Percentiles rank a stretch among this genome's conserved stretches.
Evolutionary conservation across 2,329 filamentous ascomycete genomes (phyloP).

Genomic region (Proliferodiscus dingleyae): DNA sequence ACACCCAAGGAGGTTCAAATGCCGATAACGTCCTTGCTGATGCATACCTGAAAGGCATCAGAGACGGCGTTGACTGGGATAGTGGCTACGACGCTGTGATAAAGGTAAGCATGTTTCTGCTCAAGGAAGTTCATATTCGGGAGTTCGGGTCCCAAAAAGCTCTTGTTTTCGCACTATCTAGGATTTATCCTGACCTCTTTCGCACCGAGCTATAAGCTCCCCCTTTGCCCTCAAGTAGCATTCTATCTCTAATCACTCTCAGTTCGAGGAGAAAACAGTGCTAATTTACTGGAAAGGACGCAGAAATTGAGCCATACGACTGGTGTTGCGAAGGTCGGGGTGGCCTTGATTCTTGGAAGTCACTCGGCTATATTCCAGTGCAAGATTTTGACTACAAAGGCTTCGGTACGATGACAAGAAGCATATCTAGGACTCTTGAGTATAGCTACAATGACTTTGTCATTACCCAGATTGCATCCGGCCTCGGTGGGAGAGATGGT

Average conservation of each 20-base stretch:
- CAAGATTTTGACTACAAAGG: slow-evolving; percentile 63
- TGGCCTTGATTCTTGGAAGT: slow-evolving; percentile 67
- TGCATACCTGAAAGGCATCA: slow-evolving; percentile 61
- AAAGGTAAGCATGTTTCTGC: too few species aligned
- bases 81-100: slow-evolving; percentile 65
- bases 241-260: too few species aligned
- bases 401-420: slow-evolving; percentile 63
- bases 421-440: slow-evolving; percentile 67
- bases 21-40: slow-evolving; percentile 66
- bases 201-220: too few species aligned
- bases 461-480: slow-evolving; percentile 56
- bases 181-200: too few species aligned
- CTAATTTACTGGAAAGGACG: too few species aligned
- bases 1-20: slow-evolving; percentile 68
- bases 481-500: slow-evolving; percentile 42
- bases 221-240: too few species aligned
- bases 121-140: too few species aligned
- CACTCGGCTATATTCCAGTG: slow-evolving; percentile 62
- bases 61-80: slow-evolving; percentile 60
- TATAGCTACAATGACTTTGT: slow-evolving; percentile 74
- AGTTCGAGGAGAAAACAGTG: too few species aligned
- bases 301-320: slow-evolving; percentile 46
- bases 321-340: slow-evolving; percentile 68
- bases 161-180: too few species aligned
- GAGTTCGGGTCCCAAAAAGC: too few species aligned